Conservation (phyloP, 257 asterid genomes). For the Ehretia macrophylla region DNA sequence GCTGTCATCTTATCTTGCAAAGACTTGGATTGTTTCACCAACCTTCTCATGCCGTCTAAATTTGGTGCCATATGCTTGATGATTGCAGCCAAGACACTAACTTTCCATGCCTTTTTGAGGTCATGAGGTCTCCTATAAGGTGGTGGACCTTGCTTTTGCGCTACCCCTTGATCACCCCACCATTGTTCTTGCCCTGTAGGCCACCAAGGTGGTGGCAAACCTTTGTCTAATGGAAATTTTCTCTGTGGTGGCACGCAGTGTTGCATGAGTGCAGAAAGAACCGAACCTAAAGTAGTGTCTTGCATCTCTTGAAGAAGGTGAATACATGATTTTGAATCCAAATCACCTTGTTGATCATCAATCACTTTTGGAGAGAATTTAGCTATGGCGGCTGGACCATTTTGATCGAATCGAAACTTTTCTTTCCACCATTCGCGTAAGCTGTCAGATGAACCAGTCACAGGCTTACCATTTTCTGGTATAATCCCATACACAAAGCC, state of each 20-base stretch:
- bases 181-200: slow-evolving; percentile 52
- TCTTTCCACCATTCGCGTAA: slow-evolving; percentile 74
- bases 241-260: slow-evolving; percentile 71
- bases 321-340: slow-evolving; percentile 24
- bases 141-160: slow-evolving; percentile 42
- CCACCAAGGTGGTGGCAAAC: slow-evolving; percentile 77
- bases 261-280: slow-evolving; percentile 56
- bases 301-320: slow-evolving; percentile 48
- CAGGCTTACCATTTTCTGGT: slow-evolving; percentile 49
- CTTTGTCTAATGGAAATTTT: slow-evolving; percentile 47
- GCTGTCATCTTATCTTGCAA: slow-evolving; percentile 65
- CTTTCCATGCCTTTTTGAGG: slow-evolving; percentile 56
- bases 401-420: slow-evolving; percentile 31
- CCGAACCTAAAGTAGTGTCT: slow-evolving; percentile 56
- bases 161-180: slow-evolving; percentile 64
- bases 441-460: slow-evolving; percentile 51
- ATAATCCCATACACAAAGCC: slow-evolving; percentile 75
- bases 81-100: slow-evolving; percentile 47
- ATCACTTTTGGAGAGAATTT: slow-evolving; percentile 31
- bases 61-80: slow-evolving; percentile 55
- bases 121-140: slow-evolving; percentile 66
- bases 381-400: slow-evolving; percentile 42
- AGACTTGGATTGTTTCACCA: slow-evolving; percentile 49
- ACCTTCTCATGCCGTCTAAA: slow-evolving; percentile 32
- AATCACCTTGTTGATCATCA: slow-evolving; percentile 9